A percentile compares a stretch with the other conserved stretches of the same genome.
Conservation (phyloP, 306 rosid species). For the Medicago truncatula region MtrunA17r5.0-ANR NC_053044.1:29867501-29868000, state of each 20-base stretch:
- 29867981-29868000: constrained; percentile 8
- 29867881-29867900: constrained; percentile 1
- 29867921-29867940: neutral
- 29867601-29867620: neutral
- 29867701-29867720: neutral
- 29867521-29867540: too few relatives aligned
- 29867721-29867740: neutral
- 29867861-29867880: neutral
- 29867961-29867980: neutral
- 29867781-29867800: constrained; percentile 5
- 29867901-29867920: neutral
- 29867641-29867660: neutral
- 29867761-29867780: neutral
- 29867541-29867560: too few relatives aligned
- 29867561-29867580: constrained; percentile 1
- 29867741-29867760: neutral
- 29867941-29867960: neutral
- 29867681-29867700: neutral
- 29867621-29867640: neutral
- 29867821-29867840: neutral
- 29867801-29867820: neutral
- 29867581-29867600: constrained; percentile 2
- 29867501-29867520: too few relatives aligned
- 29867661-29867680: neutral
- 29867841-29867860: neutral